phyloP scores from a whole-genome alignment of 2,329 filamentous ascomycete genomes.

The Phialophora tarda region DNA sequence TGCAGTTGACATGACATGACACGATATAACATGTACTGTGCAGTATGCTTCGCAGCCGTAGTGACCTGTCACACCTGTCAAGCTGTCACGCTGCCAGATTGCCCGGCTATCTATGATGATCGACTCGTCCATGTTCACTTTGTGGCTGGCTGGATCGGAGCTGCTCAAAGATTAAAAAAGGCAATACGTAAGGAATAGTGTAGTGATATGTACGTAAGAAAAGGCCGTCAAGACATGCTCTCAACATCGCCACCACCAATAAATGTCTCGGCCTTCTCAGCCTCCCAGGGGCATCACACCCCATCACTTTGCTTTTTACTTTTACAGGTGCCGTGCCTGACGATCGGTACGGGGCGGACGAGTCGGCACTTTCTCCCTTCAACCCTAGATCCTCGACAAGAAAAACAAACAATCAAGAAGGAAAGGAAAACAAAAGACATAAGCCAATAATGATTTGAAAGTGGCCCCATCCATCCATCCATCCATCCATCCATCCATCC shows the following conservation, averaged over 20 bases:
- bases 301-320: too few relatives aligned
- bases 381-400: background rate
- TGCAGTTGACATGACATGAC: too few relatives aligned
- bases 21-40: too few relatives aligned
- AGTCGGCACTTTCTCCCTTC: background rate
- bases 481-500: background rate
- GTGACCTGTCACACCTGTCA: too few relatives aligned
- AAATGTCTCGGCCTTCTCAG: conserved; percentile 13
- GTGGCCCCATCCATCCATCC: background rate
- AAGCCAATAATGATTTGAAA: background rate
- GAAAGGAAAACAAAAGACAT: background rate
- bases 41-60: too few relatives aligned
- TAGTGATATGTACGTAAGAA: background rate
- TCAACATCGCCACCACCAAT: background rate
- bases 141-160: too few relatives aligned
- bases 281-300: background rate
- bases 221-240: conserved; percentile 1
- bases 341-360: background rate
- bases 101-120: too few relatives aligned
- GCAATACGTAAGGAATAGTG: too few relatives aligned
- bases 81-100: too few relatives aligned
- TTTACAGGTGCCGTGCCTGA: background rate
- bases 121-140: too few relatives aligned
- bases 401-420: background rate
- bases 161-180: too few relatives aligned